These are phyloP conservation scores for Mayamaea pseudoterrestris DNA, from an alignment of 108 stramenopile genomes.

Conservation along the genomic window DNA sequence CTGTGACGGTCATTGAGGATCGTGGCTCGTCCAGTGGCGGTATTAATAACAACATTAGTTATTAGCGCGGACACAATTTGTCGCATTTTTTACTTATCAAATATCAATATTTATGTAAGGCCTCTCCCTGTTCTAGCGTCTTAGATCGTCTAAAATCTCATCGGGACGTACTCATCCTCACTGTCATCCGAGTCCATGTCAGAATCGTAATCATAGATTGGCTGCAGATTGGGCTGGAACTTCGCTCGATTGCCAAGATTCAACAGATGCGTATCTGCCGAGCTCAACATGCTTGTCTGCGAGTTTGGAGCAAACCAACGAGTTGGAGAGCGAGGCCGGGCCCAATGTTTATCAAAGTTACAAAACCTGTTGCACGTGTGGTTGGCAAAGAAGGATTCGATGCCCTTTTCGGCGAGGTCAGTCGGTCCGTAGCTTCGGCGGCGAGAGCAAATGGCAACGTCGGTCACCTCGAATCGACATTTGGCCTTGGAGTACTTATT, in stretches of 20 bases:
- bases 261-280: neutral
- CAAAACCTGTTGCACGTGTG: constrained; percentile 60
- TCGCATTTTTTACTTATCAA: too few relatives aligned
- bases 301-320: constrained; percentile 36
- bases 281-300: constrained; percentile 35
- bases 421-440: constrained; percentile 41
- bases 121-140: too few relatives aligned
- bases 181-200: neutral
- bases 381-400: constrained; percentile 62
- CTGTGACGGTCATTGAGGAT: constrained; percentile 15
- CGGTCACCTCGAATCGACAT: constrained; percentile 53
- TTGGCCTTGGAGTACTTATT: constrained; percentile 22
- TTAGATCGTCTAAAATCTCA: too few relatives aligned
- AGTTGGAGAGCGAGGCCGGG: constrained; percentile 14
- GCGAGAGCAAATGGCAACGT: constrained; percentile 47
- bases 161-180: too few relatives aligned
- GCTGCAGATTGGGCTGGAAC: neutral
- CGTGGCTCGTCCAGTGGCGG: too few relatives aligned
- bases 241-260: neutral
- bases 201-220: neutral
- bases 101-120: too few relatives aligned
- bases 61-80: too few relatives aligned
- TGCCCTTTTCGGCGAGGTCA: constrained; percentile 63
- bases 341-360: constrained; percentile 20
- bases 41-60: too few relatives aligned